phyloP scores from a whole-genome alignment of 805 yeast species.

The Saturnispora dispora region DNA sequence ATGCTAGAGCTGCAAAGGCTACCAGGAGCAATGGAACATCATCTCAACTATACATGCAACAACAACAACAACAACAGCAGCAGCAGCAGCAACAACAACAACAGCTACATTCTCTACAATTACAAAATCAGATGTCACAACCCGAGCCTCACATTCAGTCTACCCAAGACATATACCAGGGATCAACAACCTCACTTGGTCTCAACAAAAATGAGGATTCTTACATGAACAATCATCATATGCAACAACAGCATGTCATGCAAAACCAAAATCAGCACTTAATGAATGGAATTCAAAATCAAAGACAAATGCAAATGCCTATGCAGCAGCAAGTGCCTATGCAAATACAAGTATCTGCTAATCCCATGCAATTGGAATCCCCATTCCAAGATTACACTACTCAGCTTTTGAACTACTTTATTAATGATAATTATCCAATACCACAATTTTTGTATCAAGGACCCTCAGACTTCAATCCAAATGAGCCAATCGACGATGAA shows the following conservation, averaged over 20 bases:
- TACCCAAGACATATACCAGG: not conserved
- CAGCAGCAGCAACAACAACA: constrained; percentile 15
- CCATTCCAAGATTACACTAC: constrained; percentile 27
- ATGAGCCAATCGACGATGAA: constrained; percentile 65
- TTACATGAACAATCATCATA: constrained; percentile 4
- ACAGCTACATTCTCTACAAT: not conserved
- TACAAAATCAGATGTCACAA: constrained; percentile 10
- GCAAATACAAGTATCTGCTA: not conserved
- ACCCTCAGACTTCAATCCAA: constrained; percentile 55
- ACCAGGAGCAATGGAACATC: not conserved
- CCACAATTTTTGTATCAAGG: constrained; percentile 39
- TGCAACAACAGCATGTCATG: constrained; percentile 13
- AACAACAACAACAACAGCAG: constrained; percentile 9
- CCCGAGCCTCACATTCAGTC: constrained; percentile 12
- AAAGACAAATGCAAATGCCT: not conserved
- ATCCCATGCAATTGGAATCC: not conserved
- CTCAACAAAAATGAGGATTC: not conserved
- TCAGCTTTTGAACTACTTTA: constrained; percentile 41
- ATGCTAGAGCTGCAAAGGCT: not conserved
- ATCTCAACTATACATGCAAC: not conserved
- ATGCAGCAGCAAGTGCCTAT: constrained; percentile 6
- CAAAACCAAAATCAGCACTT: constrained; percentile 8
- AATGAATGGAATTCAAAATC: not conserved
- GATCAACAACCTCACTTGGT: not conserved
- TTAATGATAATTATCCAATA: constrained; percentile 35